Conservation (phyloP, 2,329 filamentous ascomycete genomes). For the Alternaria ethzedia region DNA sequence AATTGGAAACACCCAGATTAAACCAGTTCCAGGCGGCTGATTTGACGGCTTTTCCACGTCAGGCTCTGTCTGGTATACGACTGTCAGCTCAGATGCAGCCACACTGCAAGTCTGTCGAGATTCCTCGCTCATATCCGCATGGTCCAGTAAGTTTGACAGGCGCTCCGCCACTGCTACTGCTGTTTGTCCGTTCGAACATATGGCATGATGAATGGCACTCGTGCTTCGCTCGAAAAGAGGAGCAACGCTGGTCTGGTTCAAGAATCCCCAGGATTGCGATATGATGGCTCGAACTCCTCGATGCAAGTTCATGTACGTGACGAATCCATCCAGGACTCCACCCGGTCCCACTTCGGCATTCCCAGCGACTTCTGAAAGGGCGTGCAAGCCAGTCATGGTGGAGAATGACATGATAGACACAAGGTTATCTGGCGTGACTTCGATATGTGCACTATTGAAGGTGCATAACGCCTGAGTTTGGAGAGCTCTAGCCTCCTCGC, state of each 20-base stretch:
- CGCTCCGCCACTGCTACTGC: neutral
- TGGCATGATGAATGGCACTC: neutral
- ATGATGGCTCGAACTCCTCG: neutral
- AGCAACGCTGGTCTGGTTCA: neutral
- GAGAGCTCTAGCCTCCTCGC: neutral
- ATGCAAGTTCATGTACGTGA: constrained; percentile 4
- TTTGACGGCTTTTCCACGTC: neutral
- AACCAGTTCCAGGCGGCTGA: neutral
- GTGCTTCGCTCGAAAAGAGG: neutral
- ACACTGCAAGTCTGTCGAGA: neutral
- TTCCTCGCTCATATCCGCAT: neutral
- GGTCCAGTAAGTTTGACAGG: neutral
- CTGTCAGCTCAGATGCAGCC: neutral
- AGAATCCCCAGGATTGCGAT: neutral
- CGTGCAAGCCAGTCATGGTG: neutral
- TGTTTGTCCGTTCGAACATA: neutral
- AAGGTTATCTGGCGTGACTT: neutral
- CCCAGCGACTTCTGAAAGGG: neutral
- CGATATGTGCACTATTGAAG: neutral
- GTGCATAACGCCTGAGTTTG: neutral
- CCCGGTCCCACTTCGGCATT: neutral
- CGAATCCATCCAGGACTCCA: neutral
- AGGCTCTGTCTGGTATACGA: neutral
- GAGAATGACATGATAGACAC: neutral
- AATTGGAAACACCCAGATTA: constrained; percentile 27